These are phyloP conservation scores for Geranium rotundifolium DNA, from an alignment of 345 rosid genomes.

Conservation along the genomic window DNA sequence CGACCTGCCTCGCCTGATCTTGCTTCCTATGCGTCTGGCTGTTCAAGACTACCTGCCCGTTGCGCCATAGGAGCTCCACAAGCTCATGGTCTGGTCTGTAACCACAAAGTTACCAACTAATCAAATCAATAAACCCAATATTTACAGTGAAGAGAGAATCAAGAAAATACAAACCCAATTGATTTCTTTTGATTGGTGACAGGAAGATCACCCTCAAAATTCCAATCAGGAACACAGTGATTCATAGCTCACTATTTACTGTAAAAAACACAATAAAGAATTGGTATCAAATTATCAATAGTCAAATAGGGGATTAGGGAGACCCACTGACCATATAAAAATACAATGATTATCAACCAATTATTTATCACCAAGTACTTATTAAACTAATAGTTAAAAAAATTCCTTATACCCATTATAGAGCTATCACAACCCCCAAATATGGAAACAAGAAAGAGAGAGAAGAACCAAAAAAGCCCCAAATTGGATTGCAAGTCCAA, in stretches of 20 bases:
- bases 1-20: slow-evolving; percentile 13
- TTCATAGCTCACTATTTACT: slow-evolving; percentile 38
- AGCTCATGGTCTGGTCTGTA: slow-evolving; percentile 47
- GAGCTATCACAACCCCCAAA: no score
- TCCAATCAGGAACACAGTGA: slow-evolving; percentile 44
- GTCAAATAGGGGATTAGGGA: not conserved
- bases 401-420: no score
- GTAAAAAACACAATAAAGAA: slow-evolving; percentile 5
- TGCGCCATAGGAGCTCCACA: slow-evolving; percentile 57
- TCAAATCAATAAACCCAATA: no score
- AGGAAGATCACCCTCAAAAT: slow-evolving; percentile 35
- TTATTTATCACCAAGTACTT: not conserved
- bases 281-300: not conserved
- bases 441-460: no score
- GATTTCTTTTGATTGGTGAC: slow-evolving; percentile 26
- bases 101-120: not conserved
- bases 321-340: not conserved
- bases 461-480: no score
- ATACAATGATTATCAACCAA: not conserved
- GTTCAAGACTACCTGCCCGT: slow-evolving; percentile 51
- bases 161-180: slow-evolving; percentile 23
- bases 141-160: not conserved
- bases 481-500: no score
- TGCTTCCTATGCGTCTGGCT: slow-evolving; percentile 44
- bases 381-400: no score